Base-by-base conservation (phyloP, 345 rosid genomes). In the Gossypium australe region DNA sequence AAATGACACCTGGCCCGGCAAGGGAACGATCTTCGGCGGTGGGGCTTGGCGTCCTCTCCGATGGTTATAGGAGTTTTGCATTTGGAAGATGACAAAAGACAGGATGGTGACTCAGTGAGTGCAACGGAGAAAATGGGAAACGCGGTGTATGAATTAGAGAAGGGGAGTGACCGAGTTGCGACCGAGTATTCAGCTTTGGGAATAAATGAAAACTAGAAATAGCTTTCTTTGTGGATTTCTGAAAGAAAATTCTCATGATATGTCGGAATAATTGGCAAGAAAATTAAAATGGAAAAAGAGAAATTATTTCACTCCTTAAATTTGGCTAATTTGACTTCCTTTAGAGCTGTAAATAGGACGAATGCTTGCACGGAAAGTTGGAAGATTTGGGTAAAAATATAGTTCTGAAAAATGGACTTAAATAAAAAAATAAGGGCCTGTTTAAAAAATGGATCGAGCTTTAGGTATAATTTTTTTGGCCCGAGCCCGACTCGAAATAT, bases 1-100 rank as follows among this genome's bases (percentile, higher is more conserved):
- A 34, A 87, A 58, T 0, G 84, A 74, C 14, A 79, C 75, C 59
- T 81, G 79, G 20, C 78, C 83, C 0, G 82, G 78, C 43, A 67
- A 59, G 16, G 76, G 68, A 59, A 80, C 68, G 17, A 73, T 77
- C 41, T 72, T 65, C 27, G 16, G 66, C 0, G 79, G 79, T 2
- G 24, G 55, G 34, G 63, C 58, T 22, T 45, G 83, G 43, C 44
- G 24, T 11, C 73, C 77, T 47, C 43, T 51, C 38, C 48, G 18
- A n/a, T n/a, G 25, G 69, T 53, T 53, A 6, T 20, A 53, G 44
- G 51, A 84, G 77, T 74, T 77, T 4, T 74, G 80, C 86, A 81
- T 81, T 73, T 60, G 53, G 66, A 57, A 47, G 38, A 11, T 7
- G 27, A 16, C 56, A 16, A 17, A 29, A 25, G 34, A 2, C 44